Evolutionary conservation across 352 stramenopile species (phyloP), one percentile per base, ranked within the genome.

Genomic region (Phytopythium oedochilum): DNA sequence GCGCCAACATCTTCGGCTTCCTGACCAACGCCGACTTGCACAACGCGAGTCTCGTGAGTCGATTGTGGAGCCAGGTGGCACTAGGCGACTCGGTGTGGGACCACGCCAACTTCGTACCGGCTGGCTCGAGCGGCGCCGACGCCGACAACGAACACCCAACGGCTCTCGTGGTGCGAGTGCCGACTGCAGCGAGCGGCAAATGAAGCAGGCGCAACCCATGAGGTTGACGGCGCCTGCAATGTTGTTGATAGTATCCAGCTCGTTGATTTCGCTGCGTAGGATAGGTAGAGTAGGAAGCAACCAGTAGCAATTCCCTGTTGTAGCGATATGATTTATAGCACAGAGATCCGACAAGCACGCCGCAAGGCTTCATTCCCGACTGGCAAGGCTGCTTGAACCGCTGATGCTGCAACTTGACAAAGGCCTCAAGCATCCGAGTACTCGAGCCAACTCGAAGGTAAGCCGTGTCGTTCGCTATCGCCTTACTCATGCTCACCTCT

Each of bases 21-120:
- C 75, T 95, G 45, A 82, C 75, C 6, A 89, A 89, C 43, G 69
- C 73, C 0, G 85, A 93, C 28, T 44, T 95, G 40, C 88, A 95
- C 64, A 93, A 93, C 55, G 81, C 82, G 10, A 92, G 81, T 36
- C 70, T 95, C n/a, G 83, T 95, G 57, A 92, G 70, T 58, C 82
- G 73, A 26, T 60, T 95, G 20, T 95, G 85, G 85, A 95, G 78
- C 45, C 72, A 88, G 29, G 68, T 95, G 57, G 70, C 85, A 15
- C 71, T 91, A 11, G 76, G 80, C 12, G 76, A 89, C 26, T 73
- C 61, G 0, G 77, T 93, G 2, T 93, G 85, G 85, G 81, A 94
- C 45, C 74, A 92, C 47, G 64, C 73, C n/a, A 89, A 90, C 59
- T 89, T 91, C 39, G 59, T 69, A 25, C 58, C 54, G 4, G 68